Base-by-base conservation (phyloP, 2,329 filamentous ascomycete species). In the Metarhizium guizhouense region DNA sequence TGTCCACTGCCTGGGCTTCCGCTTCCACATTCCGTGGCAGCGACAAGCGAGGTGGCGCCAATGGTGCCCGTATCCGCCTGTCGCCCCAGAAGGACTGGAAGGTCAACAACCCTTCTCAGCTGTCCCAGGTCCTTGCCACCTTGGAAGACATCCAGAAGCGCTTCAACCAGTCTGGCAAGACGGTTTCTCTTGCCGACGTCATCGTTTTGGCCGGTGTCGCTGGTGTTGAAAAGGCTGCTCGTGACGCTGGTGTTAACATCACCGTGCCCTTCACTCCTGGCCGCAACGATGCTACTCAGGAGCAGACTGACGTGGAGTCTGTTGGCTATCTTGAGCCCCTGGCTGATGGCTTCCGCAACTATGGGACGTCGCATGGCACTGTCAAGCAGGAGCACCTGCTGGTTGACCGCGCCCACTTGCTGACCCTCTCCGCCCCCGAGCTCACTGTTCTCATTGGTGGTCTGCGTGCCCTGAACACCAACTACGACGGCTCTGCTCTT, bases 31-130 rank as follows among this genome's bases (percentile, higher is more conserved):
- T 86, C 83, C 86, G 86, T 58, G 80, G 83, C 62, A 81, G 83
- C 62, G 88, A 92, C 76, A 91, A 91, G 82, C 88, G 88, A 61
- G 88, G 88, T 62, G 88, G 88, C 66, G 88, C 88, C 72, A 92
- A 92, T 65, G 88, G 88, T 63, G 87, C 82, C 14, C 87, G 88
- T 63, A 88, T 92, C 64, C 84, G 86, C 38, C 85, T 92, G 11
- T 75, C 79, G 59, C 88, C 88, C 29, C 84, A 88, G 74, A 83
- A 83, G 63, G 75, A 82, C 69, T 92, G 88, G 87, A 72, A 82
- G 65, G 79, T 84, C 67, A 92, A 92, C 80, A 87, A 89, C 76
- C 86, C 86, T 32, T 63, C 76, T 1, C 80, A 87, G 71, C 75
- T 91, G 45, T 71, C 73, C 55, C 74, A 85, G 68, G 82, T 87